Evolutionary conservation across 345 rosid species (phyloP).

Genomic region (Rhodomyrtus tomentosa): DNA sequence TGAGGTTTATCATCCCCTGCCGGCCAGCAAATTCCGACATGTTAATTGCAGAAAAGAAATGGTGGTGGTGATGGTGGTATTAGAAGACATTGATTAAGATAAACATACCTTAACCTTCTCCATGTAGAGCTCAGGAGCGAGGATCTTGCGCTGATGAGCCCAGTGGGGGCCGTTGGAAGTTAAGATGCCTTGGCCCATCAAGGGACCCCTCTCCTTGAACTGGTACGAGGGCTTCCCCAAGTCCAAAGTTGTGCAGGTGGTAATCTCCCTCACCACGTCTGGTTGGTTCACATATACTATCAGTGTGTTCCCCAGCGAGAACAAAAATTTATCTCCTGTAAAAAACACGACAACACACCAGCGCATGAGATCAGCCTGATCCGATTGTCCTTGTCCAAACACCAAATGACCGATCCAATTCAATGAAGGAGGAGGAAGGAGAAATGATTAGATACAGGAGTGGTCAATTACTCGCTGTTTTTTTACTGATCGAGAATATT

Average conservation of each 20-base stretch:
- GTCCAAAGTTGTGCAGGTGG: conserved; percentile 27
- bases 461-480: not conserved
- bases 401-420: not conserved
- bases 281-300: conserved; percentile 16
- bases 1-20: conserved; percentile 24
- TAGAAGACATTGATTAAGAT: not conserved
- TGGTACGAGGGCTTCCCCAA: conserved; percentile 39
- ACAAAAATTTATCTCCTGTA: conserved; percentile 23
- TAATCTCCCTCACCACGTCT: conserved; percentile 28
- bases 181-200: conserved; percentile 43
- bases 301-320: conserved; percentile 28
- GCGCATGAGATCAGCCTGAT: not conserved
- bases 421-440: not conserved
- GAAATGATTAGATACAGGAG: not conserved
- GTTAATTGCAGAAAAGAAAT: not conserved
- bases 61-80: not conserved
- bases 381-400: not conserved
- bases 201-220: conserved; percentile 27
- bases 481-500: not conserved
- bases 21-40: not conserved
- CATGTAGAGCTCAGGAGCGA: conserved; percentile 38
- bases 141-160: conserved; percentile 35
- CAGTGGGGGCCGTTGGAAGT: conserved; percentile 37
- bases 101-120: conserved; percentile 30
- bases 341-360: not conserved